Conservation (phyloP, 345 rosid species). For the Eucalyptus polybractea region DNA sequence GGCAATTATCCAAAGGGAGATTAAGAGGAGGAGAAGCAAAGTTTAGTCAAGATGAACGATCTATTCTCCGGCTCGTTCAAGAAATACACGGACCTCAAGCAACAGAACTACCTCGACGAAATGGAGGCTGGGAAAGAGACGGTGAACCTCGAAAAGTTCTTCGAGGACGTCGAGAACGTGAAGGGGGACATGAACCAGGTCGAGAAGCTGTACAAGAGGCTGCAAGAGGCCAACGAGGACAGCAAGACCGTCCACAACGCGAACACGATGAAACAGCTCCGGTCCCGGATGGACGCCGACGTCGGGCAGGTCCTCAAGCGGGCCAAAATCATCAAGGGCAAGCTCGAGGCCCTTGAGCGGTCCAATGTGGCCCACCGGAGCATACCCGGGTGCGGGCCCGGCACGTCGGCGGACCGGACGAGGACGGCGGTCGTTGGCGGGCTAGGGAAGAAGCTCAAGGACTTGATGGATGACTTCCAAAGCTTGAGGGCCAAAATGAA, state of each 20-base stretch:
- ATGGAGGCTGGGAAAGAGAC: conserved; percentile 56
- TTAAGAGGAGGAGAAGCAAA: neutral
- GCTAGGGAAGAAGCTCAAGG: conserved; percentile 67
- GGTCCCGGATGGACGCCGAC: conserved; percentile 51
- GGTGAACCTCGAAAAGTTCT: conserved; percentile 62
- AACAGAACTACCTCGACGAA: conserved; percentile 43
- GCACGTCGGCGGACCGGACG: conserved; percentile 68
- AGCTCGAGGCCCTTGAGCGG: conserved; percentile 61
- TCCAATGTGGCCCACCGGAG: conserved; percentile 56
- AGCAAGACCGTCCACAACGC: conserved; percentile 60
- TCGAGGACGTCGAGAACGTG: conserved; percentile 62
- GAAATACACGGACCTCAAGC: conserved; percentile 54
- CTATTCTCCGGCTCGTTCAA: conserved; percentile 72
- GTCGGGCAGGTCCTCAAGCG: conserved; percentile 52
- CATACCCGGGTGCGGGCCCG: conserved; percentile 63
- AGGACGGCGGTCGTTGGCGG: conserved; percentile 68
- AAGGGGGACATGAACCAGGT: conserved; percentile 54
- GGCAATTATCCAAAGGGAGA: neutral
- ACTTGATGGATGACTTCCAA: conserved; percentile 66
- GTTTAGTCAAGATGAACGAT: conserved; percentile 50
- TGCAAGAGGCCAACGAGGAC: conserved; percentile 75
- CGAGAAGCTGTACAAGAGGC: conserved; percentile 41
- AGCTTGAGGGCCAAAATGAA: conserved; percentile 36
- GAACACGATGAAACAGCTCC: conserved; percentile 43
- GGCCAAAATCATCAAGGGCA: conserved; percentile 51